Evolutionary conservation across 345 rosid genomes (phyloP).

Genomic region (Populus simonii): DNA sequence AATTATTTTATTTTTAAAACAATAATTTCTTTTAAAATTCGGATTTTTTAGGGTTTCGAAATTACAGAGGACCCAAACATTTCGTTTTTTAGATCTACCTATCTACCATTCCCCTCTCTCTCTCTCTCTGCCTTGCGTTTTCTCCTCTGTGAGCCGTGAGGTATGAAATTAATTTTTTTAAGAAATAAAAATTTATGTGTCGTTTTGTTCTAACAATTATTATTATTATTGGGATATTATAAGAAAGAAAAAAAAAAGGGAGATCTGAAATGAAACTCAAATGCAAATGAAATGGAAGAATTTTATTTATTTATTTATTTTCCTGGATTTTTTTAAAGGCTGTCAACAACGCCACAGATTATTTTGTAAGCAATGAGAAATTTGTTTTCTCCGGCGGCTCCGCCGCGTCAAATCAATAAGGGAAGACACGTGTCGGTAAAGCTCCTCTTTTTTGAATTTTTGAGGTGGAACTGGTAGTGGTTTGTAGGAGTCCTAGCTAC

Average conservation of each 20-base stretch:
- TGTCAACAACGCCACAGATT: neutral
- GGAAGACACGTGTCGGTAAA: slow-evolving; percentile 25
- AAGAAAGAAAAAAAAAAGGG: neutral
- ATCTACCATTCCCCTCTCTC: neutral
- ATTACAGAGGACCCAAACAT: neutral
- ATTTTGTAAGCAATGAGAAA: slow-evolving; percentile 9
- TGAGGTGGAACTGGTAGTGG: too few species aligned
- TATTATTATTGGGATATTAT: neutral
- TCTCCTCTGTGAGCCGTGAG: neutral
- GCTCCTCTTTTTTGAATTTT: neutral
- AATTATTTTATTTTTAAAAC: too few species aligned
- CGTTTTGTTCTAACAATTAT: too few species aligned
- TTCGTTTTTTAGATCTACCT: too few species aligned
- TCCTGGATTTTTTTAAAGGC: neutral
- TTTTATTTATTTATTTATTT: neutral
- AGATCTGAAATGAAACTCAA: slow-evolving; percentile 37
- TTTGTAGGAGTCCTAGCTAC: too few species aligned
- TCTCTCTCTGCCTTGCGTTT: neutral
- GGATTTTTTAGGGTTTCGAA: neutral
- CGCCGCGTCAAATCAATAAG: slow-evolving; percentile 37
- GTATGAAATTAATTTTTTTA: neutral
- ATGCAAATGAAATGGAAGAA: slow-evolving; percentile 36
- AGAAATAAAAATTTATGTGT: neutral
- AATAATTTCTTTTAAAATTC: neutral
- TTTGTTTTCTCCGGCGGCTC: slow-evolving; percentile 32